These are phyloP conservation scores for Oleoguttula mirabilis DNA, from an alignment of 495 filamentous ascomycete genomes.

Conservation along the genomic window DNA sequence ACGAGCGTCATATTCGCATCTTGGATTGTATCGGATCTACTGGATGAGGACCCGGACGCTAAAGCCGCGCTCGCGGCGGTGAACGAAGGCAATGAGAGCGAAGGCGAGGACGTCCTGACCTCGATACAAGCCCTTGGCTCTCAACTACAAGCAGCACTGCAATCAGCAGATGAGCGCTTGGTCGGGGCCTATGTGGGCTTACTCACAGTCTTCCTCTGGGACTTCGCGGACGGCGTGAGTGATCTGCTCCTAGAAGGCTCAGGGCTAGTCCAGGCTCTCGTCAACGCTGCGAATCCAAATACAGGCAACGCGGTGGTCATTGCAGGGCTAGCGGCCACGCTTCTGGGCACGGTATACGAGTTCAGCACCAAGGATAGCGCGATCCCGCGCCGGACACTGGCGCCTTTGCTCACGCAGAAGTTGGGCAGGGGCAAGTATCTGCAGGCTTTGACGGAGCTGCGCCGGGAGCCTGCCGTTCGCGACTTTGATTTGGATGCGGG, in stretches of 20 bases:
- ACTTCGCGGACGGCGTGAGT: slow-evolving; percentile 81
- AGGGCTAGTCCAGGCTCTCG: slow-evolving; percentile 52
- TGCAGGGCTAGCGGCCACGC: slow-evolving; percentile 68
- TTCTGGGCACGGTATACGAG: slow-evolving; percentile 86
- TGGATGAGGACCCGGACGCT: slow-evolving; percentile 68
- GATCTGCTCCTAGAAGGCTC: slow-evolving; percentile 94
- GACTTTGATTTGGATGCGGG: slow-evolving; percentile 70
- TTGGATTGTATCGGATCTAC: slow-evolving; percentile 78
- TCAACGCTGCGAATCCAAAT: slow-evolving; percentile 42
- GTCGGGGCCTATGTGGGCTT: slow-evolving; percentile 83
- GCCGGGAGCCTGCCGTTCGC: slow-evolving; percentile 69
- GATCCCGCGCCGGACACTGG: slow-evolving; percentile 67
- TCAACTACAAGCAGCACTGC: slow-evolving; percentile 64
- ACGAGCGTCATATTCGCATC: slow-evolving; percentile 57
- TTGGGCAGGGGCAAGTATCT: slow-evolving; percentile 83
- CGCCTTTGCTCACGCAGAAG: slow-evolving; percentile 64
- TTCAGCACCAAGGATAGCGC: slow-evolving; percentile 97
- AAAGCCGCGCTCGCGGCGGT: slow-evolving; percentile 72
- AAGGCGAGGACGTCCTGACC: slow-evolving; percentile 89
- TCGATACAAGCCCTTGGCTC: slow-evolving; percentile 77
- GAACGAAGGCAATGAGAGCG: slow-evolving; percentile 77
- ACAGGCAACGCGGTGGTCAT: slow-evolving; percentile 50
- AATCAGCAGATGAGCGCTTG: slow-evolving; percentile 67
- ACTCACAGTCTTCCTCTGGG: slow-evolving; percentile 84
- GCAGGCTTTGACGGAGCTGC: slow-evolving; percentile 66